Percentiles rank a stretch among this genome's conserved stretches.
These are phyloP conservation scores for Colletotrichum gigasporum DNA, from an alignment of 2,329 filamentous ascomycete species.

Conservation along the genomic window DNA sequence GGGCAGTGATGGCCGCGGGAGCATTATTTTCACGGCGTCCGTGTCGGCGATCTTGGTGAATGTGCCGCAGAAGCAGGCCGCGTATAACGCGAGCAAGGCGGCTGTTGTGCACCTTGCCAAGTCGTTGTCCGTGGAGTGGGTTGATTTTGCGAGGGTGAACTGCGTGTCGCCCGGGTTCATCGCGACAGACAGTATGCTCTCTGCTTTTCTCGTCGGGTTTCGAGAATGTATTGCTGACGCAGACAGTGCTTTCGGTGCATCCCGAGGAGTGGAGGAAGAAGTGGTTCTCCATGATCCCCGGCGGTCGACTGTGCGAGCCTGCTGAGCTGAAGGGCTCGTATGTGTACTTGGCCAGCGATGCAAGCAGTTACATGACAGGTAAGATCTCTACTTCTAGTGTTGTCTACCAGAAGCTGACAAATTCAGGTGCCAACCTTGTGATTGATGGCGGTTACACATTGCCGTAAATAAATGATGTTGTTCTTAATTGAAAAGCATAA, in stretches of 20 bases:
- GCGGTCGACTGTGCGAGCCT: conserved; percentile 26
- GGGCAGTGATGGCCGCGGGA: conserved; percentile 39
- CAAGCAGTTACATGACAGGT: conserved; percentile 51
- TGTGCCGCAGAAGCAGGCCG: conserved; percentile 49
- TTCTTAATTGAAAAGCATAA: too few relatives aligned
- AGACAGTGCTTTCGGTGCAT: conserved; percentile 18
- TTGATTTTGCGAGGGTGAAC: conserved; percentile 59
- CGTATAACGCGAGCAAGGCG: conserved; percentile 81
- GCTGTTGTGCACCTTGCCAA: conserved; percentile 77
- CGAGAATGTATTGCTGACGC: conserved; percentile 62
- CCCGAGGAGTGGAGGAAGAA: conserved; percentile 68
- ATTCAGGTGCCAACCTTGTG: conserved; percentile 51
- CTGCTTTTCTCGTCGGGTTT: conserved; percentile 60
- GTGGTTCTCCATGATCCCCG: conserved; percentile 28
- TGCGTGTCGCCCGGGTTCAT: conserved; percentile 29
- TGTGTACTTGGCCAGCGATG: conserved; percentile 50
- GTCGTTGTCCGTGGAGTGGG: conserved; percentile 80
- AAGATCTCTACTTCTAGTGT: conserved; percentile 2
- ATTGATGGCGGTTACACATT: conserved; percentile 67
- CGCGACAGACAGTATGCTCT: conserved; percentile 21
- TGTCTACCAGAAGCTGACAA: neutral
- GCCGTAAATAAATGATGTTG: conserved; percentile 48
- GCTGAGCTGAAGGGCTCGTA: conserved; percentile 65
- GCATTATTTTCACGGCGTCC: conserved; percentile 51
- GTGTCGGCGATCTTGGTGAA: conserved; percentile 52